Percentiles rank a stretch among this genome's conserved stretches.
These are phyloP conservation scores for Murraya koenigii DNA, from an alignment of 345 rosid species.

Conservation along the genomic window DNA sequence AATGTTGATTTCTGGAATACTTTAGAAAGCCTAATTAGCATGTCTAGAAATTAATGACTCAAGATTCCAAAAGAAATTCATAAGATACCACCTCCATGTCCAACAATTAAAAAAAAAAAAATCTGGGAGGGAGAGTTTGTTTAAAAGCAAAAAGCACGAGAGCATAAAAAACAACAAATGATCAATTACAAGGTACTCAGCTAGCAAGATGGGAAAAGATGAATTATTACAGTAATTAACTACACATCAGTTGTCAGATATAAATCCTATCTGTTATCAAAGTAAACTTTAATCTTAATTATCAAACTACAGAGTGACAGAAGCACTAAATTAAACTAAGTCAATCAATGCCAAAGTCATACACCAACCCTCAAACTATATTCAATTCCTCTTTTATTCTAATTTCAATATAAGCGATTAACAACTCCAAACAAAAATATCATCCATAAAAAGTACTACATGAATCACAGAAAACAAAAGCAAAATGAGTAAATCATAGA, in stretches of 20 bases:
- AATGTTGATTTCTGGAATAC: neutral
- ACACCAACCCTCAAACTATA: neutral
- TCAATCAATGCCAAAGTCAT: neutral
- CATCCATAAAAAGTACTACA: neutral
- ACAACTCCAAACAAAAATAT: neutral
- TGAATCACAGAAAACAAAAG: neutral
- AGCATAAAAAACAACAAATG: too few relatives aligned
- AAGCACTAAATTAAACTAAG: neutral
- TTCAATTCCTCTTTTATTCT: neutral
- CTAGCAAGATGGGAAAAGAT: neutral
- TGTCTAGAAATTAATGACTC: neutral
- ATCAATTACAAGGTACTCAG: too few relatives aligned
- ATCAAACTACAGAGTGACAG: neutral
- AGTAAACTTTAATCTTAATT: neutral
- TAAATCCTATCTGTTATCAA: neutral
- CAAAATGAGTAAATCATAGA: neutral
- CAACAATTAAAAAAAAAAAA: too few relatives aligned
- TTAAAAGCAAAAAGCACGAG: too few relatives aligned
- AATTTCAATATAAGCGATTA: neutral
- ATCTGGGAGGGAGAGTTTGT: too few relatives aligned
- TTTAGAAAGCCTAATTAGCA: neutral
- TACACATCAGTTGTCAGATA: neutral
- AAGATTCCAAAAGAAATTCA: neutral
- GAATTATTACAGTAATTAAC: neutral
- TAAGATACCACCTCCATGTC: too few relatives aligned